Evolutionary conservation across 768 basidiomycete species (phyloP).

Genomic region (Leccinum aurantiacum): DNA sequence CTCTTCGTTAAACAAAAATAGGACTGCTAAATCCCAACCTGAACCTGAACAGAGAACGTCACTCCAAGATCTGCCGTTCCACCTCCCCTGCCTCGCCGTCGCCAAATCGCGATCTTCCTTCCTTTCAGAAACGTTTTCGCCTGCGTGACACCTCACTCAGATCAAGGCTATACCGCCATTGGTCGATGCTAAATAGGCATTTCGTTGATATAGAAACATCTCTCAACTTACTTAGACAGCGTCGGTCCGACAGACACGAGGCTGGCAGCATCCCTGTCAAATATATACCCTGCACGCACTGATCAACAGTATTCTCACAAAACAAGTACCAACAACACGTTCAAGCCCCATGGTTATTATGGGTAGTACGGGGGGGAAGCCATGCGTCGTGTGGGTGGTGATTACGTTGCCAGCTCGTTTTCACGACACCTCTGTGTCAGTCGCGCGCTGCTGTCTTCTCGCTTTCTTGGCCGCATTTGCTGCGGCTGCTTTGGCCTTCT

Average conservation of each 20-base stretch:
- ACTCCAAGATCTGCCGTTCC: neutral
- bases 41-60: too few relatives aligned
- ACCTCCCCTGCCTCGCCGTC: conserved; percentile 1
- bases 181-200: conserved; percentile 12
- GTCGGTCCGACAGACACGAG: conserved; percentile 13
- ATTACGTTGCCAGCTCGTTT: neutral
- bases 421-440: conserved; percentile 36
- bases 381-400: neutral
- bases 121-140: conserved; percentile 18
- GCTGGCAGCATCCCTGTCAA: neutral
- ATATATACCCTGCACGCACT: neutral
- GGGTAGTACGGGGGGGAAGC: conserved; percentile 6
- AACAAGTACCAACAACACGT: conserved; percentile 5
- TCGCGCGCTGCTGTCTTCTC: conserved; percentile 58
- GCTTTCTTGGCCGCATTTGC: conserved; percentile 93
- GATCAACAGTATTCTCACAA: conserved; percentile 3
- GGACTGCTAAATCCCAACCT: too few relatives aligned
- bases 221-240: neutral
- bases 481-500: conserved; percentile 81
- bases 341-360: neutral
- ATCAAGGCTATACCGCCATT: conserved; percentile 25
- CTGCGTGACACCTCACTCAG: conserved; percentile 20
- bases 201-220: conserved; percentile 17
- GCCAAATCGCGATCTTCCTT: neutral
- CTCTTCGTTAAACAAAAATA: neutral